Percentiles rank a stretch among this genome's conserved stretches.
These are phyloP conservation scores for Fomitiporia mediterranea DNA, from an alignment of 1,284 basidiomycete species.

Conservation along the genomic window DNA sequence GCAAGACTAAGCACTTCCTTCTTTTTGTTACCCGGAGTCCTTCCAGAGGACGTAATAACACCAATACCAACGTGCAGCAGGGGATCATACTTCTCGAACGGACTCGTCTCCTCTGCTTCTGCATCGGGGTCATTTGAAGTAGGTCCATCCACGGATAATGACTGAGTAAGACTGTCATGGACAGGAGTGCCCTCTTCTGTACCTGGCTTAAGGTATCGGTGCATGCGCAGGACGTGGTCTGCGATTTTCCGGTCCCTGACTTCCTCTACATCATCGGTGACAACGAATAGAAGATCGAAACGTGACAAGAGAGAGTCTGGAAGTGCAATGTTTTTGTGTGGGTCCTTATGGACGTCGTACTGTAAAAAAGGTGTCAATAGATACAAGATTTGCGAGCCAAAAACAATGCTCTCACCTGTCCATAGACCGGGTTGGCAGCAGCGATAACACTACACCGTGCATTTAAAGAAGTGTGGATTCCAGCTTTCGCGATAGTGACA, in stretches of 20 bases:
- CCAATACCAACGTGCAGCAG: constrained; percentile 81
- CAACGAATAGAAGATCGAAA: constrained; percentile 98
- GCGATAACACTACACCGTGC: constrained; percentile 97
- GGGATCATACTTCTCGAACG: constrained; percentile 97
- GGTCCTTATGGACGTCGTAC: constrained; percentile 99
- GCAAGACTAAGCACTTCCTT: constrained; percentile 87
- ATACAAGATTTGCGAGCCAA: constrained; percentile 1
- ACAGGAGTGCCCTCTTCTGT: constrained; percentile 92
- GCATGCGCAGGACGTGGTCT: constrained; percentile 97
- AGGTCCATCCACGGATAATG: constrained; percentile 79
- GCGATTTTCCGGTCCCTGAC: constrained; percentile 91
- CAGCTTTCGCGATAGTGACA: constrained; percentile 98
- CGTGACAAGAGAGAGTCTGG: constrained; percentile 98
- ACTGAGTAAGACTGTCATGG: constrained; percentile 84
- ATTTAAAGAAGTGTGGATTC: constrained; percentile 97
- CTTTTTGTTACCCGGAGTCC: constrained; percentile 57
- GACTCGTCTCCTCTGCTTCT: constrained; percentile 65
- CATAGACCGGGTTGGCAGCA: constrained; percentile 98
- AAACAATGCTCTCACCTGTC: constrained; percentile 59
- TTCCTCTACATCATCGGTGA: constrained; percentile 98
- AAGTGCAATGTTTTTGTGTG: constrained; percentile 97
- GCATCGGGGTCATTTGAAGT: constrained; percentile 50
- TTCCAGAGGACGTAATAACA: constrained; percentile 48
- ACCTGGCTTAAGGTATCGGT: constrained; percentile 94
- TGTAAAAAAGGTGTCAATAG: constrained; percentile 32